These are phyloP conservation scores for Elaphomyces granulatus DNA, from an alignment of 495 filamentous ascomycete genomes.

Conservation along the genomic window DNA sequence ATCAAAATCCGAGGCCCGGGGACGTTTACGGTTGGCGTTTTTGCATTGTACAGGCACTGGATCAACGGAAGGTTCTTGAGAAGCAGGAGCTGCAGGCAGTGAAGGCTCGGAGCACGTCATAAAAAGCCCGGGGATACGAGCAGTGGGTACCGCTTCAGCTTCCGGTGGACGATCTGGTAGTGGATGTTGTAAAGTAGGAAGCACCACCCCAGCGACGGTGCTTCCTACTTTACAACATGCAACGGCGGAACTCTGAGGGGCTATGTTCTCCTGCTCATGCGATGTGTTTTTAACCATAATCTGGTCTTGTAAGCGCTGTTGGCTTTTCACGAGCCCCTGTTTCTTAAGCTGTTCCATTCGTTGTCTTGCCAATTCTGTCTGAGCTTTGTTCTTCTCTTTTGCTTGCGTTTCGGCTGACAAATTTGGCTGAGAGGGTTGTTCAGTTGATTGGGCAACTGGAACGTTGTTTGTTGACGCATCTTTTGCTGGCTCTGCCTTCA, in stretches of 20 bases:
- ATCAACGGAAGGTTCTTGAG: constrained; percentile 10
- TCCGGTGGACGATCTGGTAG: constrained; percentile 30
- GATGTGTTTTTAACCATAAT: neutral
- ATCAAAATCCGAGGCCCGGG: constrained; percentile 73
- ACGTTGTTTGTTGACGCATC: constrained; percentile 24
- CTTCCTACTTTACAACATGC: constrained; percentile 20
- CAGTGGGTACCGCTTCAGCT: constrained; percentile 13
- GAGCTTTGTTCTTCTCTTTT: constrained; percentile 40
- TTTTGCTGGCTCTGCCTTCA: neutral
- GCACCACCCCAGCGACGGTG: neutral
- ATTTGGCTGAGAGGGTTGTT: constrained; percentile 15
- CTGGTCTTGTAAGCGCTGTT: constrained; percentile 16
- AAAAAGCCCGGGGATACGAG: constrained; percentile 39
- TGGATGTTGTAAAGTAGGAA: constrained; percentile 20
- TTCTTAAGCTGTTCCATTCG: constrained; percentile 38
- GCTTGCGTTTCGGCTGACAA: constrained; percentile 11
- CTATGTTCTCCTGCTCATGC: neutral
- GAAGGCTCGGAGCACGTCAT: constrained; percentile 23
- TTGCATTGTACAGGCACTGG: constrained; percentile 14
- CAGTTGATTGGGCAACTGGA: constrained; percentile 5
- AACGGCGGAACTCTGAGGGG: constrained; percentile 25
- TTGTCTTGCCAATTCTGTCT: constrained; percentile 38
- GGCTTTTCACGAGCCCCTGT: constrained; percentile 22
- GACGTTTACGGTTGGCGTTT: constrained; percentile 51
- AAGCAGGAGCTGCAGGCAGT: constrained; percentile 3